A percentile compares a stretch with the other conserved stretches of the same genome.
phyloP scores from a whole-genome alignment of 1,284 basidiomycete species.

The Pseudozyma sp. region DNA sequence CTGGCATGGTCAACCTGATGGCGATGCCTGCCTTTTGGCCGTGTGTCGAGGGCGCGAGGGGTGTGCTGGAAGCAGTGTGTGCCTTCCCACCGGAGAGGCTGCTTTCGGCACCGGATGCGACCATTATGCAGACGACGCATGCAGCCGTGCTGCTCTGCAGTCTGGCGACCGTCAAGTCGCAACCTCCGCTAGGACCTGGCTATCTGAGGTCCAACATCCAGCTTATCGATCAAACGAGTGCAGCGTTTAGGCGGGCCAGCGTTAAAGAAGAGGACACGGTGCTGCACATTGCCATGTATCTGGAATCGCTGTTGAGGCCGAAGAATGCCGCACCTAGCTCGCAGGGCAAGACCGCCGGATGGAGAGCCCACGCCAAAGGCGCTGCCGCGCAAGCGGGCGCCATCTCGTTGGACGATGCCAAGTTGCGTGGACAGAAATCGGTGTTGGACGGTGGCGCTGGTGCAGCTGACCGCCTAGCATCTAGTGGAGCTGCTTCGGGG shows the following conservation, averaged over 20 bases:
- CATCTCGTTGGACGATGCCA: not conserved
- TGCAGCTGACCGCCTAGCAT: not conserved
- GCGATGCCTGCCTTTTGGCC: conserved; percentile 53
- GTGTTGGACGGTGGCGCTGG: not conserved
- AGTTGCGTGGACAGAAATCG: not conserved
- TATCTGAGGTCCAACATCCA: conserved; percentile 45
- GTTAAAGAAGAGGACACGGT: conserved; percentile 46
- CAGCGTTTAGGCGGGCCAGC: conserved; percentile 40
- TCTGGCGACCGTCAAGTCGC: conserved; percentile 39
- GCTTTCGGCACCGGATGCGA: conserved; percentile 40
- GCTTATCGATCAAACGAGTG: conserved; percentile 42
- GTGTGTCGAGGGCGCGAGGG: conserved; percentile 44
- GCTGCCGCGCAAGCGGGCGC: not conserved
- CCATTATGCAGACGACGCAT: conserved; percentile 41
- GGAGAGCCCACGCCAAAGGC: not conserved
- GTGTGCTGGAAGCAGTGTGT: conserved; percentile 39
- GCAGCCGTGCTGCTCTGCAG: conserved; percentile 49
- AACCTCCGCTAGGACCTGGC: conserved; percentile 41
- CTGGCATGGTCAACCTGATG: conserved; percentile 47
- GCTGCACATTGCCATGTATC: conserved; percentile 41
- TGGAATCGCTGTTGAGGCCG: conserved; percentile 42
- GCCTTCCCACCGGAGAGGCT: conserved; percentile 32
- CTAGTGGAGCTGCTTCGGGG: not conserved
- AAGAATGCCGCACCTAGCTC: conserved; percentile 30
- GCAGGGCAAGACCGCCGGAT: not conserved